Base-by-base conservation (phyloP, 1,284 basidiomycete species). In the Chiua sp. region DNA sequence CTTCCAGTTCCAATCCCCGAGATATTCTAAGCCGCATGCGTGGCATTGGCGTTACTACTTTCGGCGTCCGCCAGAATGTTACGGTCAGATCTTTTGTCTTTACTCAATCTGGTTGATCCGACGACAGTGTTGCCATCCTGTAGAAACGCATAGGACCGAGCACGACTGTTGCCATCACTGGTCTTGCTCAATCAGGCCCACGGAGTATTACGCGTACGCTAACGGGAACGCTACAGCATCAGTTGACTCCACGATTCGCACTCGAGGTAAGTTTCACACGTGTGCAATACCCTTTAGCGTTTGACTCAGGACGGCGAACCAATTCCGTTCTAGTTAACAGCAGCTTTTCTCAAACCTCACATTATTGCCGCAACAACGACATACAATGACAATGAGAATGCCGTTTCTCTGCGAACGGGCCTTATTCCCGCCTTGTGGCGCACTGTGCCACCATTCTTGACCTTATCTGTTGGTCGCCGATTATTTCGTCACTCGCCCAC, bases 171-270 rank as follows among this genome's bases (percentile, higher is more conserved):
- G 65, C 69, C 30, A 65, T 80, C 33, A 68, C 70, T 53, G 73
- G 74, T 35, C 68, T 72, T 52, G 68, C 77, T 55, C 68, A 71
- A 54, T 63, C 71, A 16, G 66, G 72, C 59, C 61, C 69, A 49
- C 65, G 62, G 32, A 69, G 61, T 46, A 68, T 61, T 51, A 65
- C 66, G 28, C 81, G 80, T 20, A 81, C 80, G 57, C 70, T 90
- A 58, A 69, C 83, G 48, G 87, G 86, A 49, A 87, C 87, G 7
- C 65, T 91, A 53, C 82, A 83, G 59, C 86, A 90, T 66, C 88
- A 88, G 61, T 83, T 84, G 70, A 85, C 83, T 26, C 85, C 86
- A 16, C 78, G 82, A 42, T 71, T 90, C 55, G 70, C 73, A 47
- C 73, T 83, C 33, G 77, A 82, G 72, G 86, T 82, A 65, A 59